Evolutionary conservation across 805 yeast species (phyloP), one percentile per base, ranked within the genome.

Genomic region (Ogataea glucozyma): DNA sequence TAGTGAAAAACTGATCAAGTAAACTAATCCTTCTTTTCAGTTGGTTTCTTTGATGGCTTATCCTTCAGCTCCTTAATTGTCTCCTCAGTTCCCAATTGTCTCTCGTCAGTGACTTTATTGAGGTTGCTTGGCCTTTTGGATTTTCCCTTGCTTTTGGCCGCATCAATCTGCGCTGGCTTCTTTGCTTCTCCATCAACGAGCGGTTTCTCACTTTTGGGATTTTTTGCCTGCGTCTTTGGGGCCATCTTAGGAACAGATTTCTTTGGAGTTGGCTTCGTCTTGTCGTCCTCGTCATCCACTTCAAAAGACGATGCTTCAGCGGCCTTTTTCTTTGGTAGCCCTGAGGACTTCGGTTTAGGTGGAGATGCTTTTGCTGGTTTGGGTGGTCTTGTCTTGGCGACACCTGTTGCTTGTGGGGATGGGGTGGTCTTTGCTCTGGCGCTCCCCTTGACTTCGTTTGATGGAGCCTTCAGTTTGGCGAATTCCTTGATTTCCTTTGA

Each of bases 121-220:
- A 49, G 23, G 24, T 26, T 49, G 8, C 37, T 41, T 11, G 50
- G 53, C 17, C 47, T 35, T 27, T 46, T 49, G 8, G 53, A 49
- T 12, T 40, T 34, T 10, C 19, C 18, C 14, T 24, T 20, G 5
- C 29, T 4, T 23, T 30, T 29, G 30, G 38, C 8, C 7, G 31
- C 7, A 7, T n/a, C n/a, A 17, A 11, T 34, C 30, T 31, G 22
- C 23, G 11, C 26, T 13, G 5, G 11, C 32, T 18, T 18, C 30
- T 21, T 24, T 23, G 14, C 16, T 7, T 32, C 43, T n/a, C 33
- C 38, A 12, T 40, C 43, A n/a, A 32, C 43, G n/a, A 26, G 23
- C 18, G n/a, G 18, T 4, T 27, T 23, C 12, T 20, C 27, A 8
- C 21, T 20, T 20, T 38, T 21, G 27, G 17, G 36, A 29, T 11